Evolutionary conservation across 805 yeast genomes (phyloP), one percentile per base, ranked within the genome.

Genomic region (baker's yeast (Saccharomyces cerevisiae)): DNA sequence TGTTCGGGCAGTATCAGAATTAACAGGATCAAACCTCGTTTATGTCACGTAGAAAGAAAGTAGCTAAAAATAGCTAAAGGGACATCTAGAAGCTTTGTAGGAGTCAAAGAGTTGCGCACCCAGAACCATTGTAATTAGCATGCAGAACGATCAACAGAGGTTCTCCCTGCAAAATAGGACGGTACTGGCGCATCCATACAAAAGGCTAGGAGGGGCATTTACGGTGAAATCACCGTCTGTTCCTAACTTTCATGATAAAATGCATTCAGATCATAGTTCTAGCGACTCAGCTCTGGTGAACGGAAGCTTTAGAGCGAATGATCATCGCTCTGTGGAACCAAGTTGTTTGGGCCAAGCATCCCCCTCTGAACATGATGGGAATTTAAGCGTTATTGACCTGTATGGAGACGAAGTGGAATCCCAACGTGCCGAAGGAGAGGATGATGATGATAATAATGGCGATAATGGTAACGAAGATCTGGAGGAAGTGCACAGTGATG

Each of bases 331-430:
- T 6, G 26, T 30, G 13, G 36, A 32, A 24, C 13, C 24, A 21
- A n/a, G 32, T n/a, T 31, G 17, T 17, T 36, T 36, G 24, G 43
- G 43, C 22, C 43, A 36, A 9, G 43, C 6, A 1, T 36, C 43
- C 22, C 43, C 54, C 31, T 53, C 56, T 17, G 57, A 59, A 10
- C 64, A 64, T 6, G 67, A 64, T 46, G 68, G 68, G 4, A 66
- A 63, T 27, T 53, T 71, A 49, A 73, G 76, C 50, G 69, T 73
- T 11, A 70, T 73, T 46, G 74, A 72, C 48, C 57, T 73, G 60
- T 73, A 73, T 56, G 68, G 69, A 0, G 74, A 67, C 51, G 64
- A 62, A 30, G 59, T 52, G 17, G 63, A 57, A 13, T 53, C 56
- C 24, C 59, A 58, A 14, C 59, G 50, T 24, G 41, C 36, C 26